Conservation (phyloP, 164 flowering plant species). For the Piper betle region DNA sequence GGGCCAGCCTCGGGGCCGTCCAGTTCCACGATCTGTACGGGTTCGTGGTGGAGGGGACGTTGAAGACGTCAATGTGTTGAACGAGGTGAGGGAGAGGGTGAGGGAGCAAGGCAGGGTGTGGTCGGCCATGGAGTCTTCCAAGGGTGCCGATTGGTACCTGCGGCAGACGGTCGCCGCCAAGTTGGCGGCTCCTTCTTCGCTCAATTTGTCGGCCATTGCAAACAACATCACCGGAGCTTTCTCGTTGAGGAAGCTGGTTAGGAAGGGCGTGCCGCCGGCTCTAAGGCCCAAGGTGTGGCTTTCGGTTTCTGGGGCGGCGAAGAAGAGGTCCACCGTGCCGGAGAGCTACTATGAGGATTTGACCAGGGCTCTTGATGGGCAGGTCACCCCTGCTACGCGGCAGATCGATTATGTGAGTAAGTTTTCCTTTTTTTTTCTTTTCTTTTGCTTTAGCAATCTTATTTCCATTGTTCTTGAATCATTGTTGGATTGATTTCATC, state of each 20-base stretch:
- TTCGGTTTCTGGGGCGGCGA: slow-evolving; percentile 83
- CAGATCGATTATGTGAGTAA: slow-evolving; percentile 93
- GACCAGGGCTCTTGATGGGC: slow-evolving; percentile 64
- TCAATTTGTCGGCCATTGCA: slow-evolving; percentile 51
- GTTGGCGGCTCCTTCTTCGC: slow-evolving; percentile 22
- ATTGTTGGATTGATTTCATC: too few relatives aligned
- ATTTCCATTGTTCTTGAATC: too few relatives aligned
- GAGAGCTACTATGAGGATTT: slow-evolving; percentile 85
- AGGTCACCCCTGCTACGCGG: slow-evolving; percentile 76
- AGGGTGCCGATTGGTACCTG: slow-evolving; percentile 92
- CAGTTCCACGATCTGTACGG: slow-evolving; percentile 91
- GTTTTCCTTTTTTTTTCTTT: background rate
- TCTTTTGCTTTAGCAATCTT: too few relatives aligned
- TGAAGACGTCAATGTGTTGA: slow-evolving; percentile 89
- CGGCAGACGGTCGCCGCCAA: slow-evolving; percentile 42
- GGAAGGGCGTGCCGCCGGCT: slow-evolving; percentile 88
- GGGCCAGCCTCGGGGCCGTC: slow-evolving; percentile 58
- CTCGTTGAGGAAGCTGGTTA: slow-evolving; percentile 62
- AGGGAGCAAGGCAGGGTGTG: slow-evolving; percentile 81
- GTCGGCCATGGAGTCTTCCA: slow-evolving; percentile 89
- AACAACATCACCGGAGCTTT: slow-evolving; percentile 79
- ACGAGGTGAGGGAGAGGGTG: slow-evolving; percentile 95
- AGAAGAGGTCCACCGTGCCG: slow-evolving; percentile 89
- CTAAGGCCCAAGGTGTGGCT: slow-evolving; percentile 95
- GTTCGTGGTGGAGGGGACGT: slow-evolving; percentile 96